phyloP scores from a whole-genome alignment of 345 rosid genomes.

The Hibiscus mutabilis region DNA sequence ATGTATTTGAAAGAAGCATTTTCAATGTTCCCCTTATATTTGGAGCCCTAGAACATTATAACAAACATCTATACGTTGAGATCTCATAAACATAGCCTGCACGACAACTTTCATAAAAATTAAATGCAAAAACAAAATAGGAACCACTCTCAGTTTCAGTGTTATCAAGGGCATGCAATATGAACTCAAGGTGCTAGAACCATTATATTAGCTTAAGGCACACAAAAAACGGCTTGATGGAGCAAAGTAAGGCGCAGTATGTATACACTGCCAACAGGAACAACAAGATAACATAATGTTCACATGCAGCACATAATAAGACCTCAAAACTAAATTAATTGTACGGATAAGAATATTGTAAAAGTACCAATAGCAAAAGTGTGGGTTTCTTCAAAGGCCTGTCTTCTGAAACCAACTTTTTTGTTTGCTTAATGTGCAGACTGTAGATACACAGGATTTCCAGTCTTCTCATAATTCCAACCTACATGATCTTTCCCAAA shows the following conservation, averaged over 20 bases:
- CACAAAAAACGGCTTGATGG: background rate
- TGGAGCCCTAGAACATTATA: background rate
- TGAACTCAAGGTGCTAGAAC: background rate
- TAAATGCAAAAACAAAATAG: too few species aligned
- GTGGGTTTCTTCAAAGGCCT: slow-evolving; percentile 89
- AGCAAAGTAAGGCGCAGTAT: background rate
- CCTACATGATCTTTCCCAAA: slow-evolving; percentile 78
- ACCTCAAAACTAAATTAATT: background rate
- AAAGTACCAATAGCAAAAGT: slow-evolving; percentile 77
- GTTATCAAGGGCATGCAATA: background rate
- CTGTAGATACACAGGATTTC: slow-evolving; percentile 87
- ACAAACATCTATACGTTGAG: background rate
- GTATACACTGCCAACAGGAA: background rate
- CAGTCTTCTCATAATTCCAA: slow-evolving; percentile 92
- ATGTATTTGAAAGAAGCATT: background rate
- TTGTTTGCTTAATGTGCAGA: slow-evolving; percentile 73
- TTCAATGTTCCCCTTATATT: background rate
- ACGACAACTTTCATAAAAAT: background rate
- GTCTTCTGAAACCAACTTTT: slow-evolving; percentile 68
- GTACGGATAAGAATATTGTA: background rate
- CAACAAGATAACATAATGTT: background rate
- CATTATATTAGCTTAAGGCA: too few species aligned
- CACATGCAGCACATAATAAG: background rate
- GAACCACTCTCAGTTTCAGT: too few species aligned
- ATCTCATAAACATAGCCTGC: background rate